Evolutionary conservation across 2,329 filamentous ascomycete species (phyloP).

Genomic region (Diaporthe longicolla): DNA sequence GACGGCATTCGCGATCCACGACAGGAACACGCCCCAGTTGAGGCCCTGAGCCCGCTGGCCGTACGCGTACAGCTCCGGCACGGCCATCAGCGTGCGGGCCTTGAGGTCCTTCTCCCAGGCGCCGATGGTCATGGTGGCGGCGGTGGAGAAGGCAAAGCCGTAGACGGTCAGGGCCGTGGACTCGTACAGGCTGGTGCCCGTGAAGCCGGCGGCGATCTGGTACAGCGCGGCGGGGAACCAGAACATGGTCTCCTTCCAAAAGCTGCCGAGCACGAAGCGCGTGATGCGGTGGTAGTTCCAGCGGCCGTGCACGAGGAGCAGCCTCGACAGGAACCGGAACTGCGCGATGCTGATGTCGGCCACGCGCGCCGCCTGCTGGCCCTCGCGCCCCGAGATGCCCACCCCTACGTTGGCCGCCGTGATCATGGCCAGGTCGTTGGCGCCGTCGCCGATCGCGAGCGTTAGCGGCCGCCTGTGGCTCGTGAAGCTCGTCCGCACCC

Average conservation of each 20-base stretch:
- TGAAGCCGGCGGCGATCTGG: slow-evolving; percentile 87
- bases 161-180: slow-evolving; percentile 83
- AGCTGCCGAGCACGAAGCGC: slow-evolving; percentile 91
- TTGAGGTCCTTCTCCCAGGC: slow-evolving; percentile 92
- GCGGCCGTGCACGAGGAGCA: slow-evolving; percentile 86
- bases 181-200: slow-evolving; percentile 92
- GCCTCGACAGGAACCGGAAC: slow-evolving; percentile 86
- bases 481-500: slow-evolving; percentile 21
- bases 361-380: slow-evolving; percentile 88
- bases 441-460: slow-evolving; percentile 91
- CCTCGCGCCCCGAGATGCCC: slow-evolving; percentile 93
- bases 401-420: slow-evolving; percentile 88
- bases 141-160: slow-evolving; percentile 93
- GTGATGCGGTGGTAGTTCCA: slow-evolving; percentile 93
- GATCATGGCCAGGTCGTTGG: slow-evolving; percentile 97
- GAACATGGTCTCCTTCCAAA: slow-evolving; percentile 91
- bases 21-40: slow-evolving; percentile 79
- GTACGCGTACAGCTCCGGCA: slow-evolving; percentile 90
- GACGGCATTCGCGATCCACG: slow-evolving; percentile 83
- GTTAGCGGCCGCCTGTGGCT: slow-evolving; percentile 65
- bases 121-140: slow-evolving; percentile 85
- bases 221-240: slow-evolving; percentile 89
- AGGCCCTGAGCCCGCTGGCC: slow-evolving; percentile 82
- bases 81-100: slow-evolving; percentile 87
- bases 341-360: slow-evolving; percentile 94